These are phyloP conservation scores for Pulicaria dysenterica DNA, from an alignment of 129 eudicot species.

Conservation along the genomic window DNA sequence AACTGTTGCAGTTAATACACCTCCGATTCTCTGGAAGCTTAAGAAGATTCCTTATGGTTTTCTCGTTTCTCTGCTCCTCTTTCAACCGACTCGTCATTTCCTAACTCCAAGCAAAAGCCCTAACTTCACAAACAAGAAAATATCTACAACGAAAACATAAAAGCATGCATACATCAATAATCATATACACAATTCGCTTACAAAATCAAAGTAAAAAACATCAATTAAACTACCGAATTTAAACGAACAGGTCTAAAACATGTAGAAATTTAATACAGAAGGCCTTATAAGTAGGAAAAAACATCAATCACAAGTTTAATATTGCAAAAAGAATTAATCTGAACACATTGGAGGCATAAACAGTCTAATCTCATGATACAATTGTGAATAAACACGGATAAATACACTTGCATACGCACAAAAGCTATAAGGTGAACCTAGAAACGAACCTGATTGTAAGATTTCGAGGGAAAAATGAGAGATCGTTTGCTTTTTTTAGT, in stretches of 20 bases:
- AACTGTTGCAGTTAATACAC: conserved; percentile 80
- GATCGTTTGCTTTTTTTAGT: not conserved
- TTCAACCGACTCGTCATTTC: conserved; percentile 58
- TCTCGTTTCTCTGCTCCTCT: conserved; percentile 75
- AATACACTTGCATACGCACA: not conserved
- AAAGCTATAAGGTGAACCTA: not conserved
- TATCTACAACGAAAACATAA: conserved; percentile 29
- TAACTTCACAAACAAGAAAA: conserved; percentile 22
- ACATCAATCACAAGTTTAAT: not conserved
- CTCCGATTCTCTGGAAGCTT: conserved; percentile 72
- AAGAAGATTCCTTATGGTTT: conserved; percentile 61
- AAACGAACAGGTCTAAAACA: conserved; percentile 3
- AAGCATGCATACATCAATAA: not conserved
- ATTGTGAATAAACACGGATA: not conserved
- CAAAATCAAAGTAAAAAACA: conserved; percentile 17
- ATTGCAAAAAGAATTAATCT: conserved; percentile 20
- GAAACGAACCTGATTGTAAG: conserved; percentile 39
- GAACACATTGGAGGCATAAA: conserved; percentile 14
- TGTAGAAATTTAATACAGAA: not conserved
- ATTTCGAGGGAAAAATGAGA: conserved; percentile 27
- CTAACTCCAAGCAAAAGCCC: conserved; percentile 38
- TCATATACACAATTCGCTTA: conserved; percentile 26
- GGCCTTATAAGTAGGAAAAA: not conserved
- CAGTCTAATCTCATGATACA: conserved; percentile 13
- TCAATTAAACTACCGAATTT: not conserved